Percentiles rank a stretch among this genome's conserved stretches.
phyloP scores from a whole-genome alignment of 2,329 filamentous ascomycete species.

The Colletotrichum tabaci region DNA sequence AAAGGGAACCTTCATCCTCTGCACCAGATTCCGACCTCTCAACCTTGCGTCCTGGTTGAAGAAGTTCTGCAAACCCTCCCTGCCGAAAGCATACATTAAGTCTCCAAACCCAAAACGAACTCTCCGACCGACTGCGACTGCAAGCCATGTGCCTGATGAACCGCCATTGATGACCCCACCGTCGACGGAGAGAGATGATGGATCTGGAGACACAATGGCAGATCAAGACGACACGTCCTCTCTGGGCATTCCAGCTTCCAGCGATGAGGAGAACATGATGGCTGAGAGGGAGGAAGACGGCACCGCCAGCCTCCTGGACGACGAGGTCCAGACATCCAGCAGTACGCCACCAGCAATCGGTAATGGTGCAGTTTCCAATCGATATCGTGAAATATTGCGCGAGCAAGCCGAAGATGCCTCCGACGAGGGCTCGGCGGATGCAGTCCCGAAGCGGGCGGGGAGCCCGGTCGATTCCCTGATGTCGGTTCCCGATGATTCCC shows the following conservation, averaged over 20 bases:
- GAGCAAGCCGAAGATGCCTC: constrained; percentile 62
- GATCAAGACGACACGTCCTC: constrained; percentile 63
- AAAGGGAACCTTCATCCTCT: neutral
- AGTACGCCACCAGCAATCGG: constrained; percentile 47
- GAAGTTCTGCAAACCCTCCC: constrained; percentile 13
- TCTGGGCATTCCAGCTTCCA: constrained; percentile 55
- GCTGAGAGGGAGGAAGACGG: constrained; percentile 53
- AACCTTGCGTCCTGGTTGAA: neutral
- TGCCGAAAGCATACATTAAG: constrained; percentile 20
- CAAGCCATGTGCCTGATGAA: constrained; percentile 41
- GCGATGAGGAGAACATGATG: constrained; percentile 61
- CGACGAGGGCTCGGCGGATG: constrained; percentile 69
- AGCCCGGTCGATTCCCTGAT: constrained; percentile 79
- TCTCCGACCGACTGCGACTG: constrained; percentile 27
- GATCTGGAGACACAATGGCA: constrained; percentile 61
- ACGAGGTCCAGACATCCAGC: constrained; percentile 51
- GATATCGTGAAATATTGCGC: constrained; percentile 62
- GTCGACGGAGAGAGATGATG: constrained; percentile 50
- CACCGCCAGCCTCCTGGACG: constrained; percentile 54
- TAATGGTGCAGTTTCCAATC: constrained; percentile 57
- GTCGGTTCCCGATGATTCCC: constrained; percentile 87
- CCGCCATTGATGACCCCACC: constrained; percentile 43
- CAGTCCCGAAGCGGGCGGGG: constrained; percentile 67
- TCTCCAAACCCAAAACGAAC: constrained; percentile 31
- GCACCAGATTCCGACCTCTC: neutral